Evolutionary conservation across 345 rosid genomes (phyloP).

Genomic region (Geranium rotundifolium): DNA sequence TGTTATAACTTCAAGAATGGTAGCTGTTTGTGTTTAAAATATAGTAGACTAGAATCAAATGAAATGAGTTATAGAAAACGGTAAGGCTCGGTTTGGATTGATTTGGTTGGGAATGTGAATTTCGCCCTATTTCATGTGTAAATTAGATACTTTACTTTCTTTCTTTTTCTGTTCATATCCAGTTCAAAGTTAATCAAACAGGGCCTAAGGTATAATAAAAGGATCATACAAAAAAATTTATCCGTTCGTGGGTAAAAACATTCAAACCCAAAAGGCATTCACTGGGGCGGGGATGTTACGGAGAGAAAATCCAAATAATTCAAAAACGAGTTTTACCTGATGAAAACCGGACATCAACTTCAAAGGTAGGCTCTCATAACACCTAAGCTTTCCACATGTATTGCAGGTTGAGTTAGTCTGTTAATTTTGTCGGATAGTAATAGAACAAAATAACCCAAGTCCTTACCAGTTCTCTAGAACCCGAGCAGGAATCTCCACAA

Average conservation of each 20-base stretch:
- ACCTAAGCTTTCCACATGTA: slow-evolving; percentile 43
- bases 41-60: background rate
- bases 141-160: too few species aligned
- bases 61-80: background rate
- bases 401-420: slow-evolving; percentile 2
- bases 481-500: slow-evolving; percentile 81
- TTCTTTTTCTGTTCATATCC: too few species aligned
- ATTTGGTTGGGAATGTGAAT: too few species aligned
- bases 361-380: slow-evolving; percentile 74
- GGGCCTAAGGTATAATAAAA: too few species aligned
- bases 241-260: background rate
- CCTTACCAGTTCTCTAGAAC: slow-evolving; percentile 74
- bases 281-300: too few species aligned
- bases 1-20: background rate
- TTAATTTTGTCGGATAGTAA: slow-evolving; percentile 1
- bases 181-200: too few species aligned
- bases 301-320: slow-evolving; percentile 2
- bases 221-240: background rate
- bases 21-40: background rate
- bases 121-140: too few species aligned
- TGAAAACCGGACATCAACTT: slow-evolving; percentile 91
- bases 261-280: too few species aligned
- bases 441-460: slow-evolving; percentile 3
- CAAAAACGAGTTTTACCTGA: slow-evolving; percentile 44
- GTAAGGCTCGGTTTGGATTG: background rate